Evolutionary conservation across 768 basidiomycete genomes (phyloP).

Genomic region (Boletus fagicola): DNA sequence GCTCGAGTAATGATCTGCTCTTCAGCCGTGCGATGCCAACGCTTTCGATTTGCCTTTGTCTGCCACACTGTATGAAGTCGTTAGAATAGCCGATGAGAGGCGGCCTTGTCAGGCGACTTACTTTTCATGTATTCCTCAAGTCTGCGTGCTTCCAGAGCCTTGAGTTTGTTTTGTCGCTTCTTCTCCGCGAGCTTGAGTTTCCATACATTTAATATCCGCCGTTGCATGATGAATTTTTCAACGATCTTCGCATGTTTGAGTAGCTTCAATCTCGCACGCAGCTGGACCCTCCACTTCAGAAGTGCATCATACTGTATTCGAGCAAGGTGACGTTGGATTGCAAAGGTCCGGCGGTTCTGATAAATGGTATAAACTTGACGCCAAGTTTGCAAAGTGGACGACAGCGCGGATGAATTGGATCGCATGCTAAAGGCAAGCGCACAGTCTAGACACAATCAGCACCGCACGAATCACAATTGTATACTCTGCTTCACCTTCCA

Average conservation of each 20-base stretch:
- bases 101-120: conserved; percentile 29
- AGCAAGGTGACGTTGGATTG: conserved; percentile 39
- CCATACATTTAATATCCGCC: conserved; percentile 51
- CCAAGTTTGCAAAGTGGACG: conserved; percentile 47
- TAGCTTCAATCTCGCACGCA: conserved; percentile 49
- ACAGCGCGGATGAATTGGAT: conserved; percentile 39
- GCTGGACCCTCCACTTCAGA: conserved; percentile 53
- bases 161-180: conserved; percentile 44
- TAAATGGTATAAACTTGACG: conserved; percentile 40
- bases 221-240: conserved; percentile 48
- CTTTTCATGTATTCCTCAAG: conserved; percentile 29
- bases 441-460: conserved; percentile 36
- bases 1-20: conserved; percentile 39
- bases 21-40: conserved; percentile 45
- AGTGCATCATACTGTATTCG: conserved; percentile 45
- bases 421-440: conserved; percentile 52
- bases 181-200: conserved; percentile 43
- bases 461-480: not conserved
- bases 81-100: conserved; percentile 4
- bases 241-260: conserved; percentile 55
- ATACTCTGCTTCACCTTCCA: conserved; percentile 44
- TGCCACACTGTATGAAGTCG: conserved; percentile 45
- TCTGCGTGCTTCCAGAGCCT: conserved; percentile 41
- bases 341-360: conserved; percentile 47
- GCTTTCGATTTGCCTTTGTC: conserved; percentile 35